Evolutionary conservation across 345 rosid species (phyloP).

Genomic region (Syzygium grande): DNA sequence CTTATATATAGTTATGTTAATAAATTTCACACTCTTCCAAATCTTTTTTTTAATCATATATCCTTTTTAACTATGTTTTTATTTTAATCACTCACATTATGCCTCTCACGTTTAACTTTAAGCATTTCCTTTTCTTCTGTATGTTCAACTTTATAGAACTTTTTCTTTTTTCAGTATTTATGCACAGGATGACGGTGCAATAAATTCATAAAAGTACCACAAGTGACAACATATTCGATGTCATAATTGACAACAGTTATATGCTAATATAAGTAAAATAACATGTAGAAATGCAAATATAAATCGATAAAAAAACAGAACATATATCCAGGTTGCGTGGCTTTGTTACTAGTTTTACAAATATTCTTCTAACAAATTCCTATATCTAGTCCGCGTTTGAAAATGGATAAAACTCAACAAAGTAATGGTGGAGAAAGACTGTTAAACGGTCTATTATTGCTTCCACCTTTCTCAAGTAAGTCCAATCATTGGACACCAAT

Average conservation of each 20-base stretch:
- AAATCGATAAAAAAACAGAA: background rate
- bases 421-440: background rate
- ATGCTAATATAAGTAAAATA: background rate
- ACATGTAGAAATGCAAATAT: background rate
- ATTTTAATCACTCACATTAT: background rate
- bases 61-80: background rate
- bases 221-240: background rate
- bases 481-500: background rate
- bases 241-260: background rate
- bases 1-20: background rate
- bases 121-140: background rate
- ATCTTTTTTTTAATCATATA: background rate
- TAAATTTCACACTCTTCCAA: background rate
- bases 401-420: background rate
- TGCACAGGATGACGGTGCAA: background rate
- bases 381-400: background rate
- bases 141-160: background rate
- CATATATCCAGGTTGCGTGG: accelerated
- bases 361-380: background rate
- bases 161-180: background rate
- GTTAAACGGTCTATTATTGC: background rate
- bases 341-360: background rate
- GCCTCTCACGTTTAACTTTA: background rate
- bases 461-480: background rate
- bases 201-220: background rate